Evolutionary conservation across 2,329 filamentous ascomycete species (phyloP), one percentile per base, ranked within the genome.

Genomic region (Thelonectria rubi): DNA sequence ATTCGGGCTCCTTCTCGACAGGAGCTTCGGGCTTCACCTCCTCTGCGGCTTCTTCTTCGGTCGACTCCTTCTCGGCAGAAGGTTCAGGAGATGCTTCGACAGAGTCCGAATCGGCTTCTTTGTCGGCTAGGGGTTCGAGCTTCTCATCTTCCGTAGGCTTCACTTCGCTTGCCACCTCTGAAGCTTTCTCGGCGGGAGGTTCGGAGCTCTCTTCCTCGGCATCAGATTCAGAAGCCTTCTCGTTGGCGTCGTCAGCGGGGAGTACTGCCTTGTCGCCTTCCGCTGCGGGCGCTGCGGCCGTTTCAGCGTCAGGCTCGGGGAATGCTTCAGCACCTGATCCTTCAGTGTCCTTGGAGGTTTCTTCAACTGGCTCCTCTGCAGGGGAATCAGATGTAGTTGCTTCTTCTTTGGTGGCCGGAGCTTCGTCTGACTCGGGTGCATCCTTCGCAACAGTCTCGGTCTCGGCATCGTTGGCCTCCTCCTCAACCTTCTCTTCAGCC

Each of bases 1-100:
- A 21, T 26, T 42, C 45, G n/a, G 14, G 17, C 14, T 34, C 37
- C 34, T 60, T 58, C 37, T 58, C 57, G n/a, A 32, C 34, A 14
- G 39, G 6, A 45, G 45, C 11, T 45, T 50, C 52, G 18, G 54
- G 32, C 10, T 47, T 57, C 45, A 60, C 60, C 47, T 52, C 42
- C 3, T 55, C 21, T 21, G 55, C 17, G 12, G 30, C 30, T 24
- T 60, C 49, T 20, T 49, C 40, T 15, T 39, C 20, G 14, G 48
- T 46, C 24, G 15, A 40, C 20, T 40, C 46, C 34, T 51, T 39
- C 14, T 64, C 62, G 18, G 39, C 17, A 37, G 45, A 53, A 37
- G 43, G n/a, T 43, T 39, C 24, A 10, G 59, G 40, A 11, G 43
- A 37, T 17, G 32, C 51, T 11, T 58, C 51, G 14, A 39, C 62